Base-by-base conservation (phyloP, 768 basidiomycete genomes). In the Tulasnella sp. region DNA sequence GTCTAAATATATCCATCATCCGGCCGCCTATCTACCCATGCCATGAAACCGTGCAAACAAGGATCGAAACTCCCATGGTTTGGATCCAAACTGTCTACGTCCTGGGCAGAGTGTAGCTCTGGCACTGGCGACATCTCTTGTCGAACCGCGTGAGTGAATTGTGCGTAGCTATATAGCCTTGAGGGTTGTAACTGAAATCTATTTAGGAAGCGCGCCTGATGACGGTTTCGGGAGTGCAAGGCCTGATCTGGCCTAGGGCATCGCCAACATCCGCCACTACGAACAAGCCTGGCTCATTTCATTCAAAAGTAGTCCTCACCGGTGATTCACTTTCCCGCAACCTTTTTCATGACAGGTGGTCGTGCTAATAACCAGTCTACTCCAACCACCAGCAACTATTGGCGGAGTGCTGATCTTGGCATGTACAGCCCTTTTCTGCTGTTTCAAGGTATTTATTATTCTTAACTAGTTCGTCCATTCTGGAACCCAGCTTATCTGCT, bases 321-420 rank as follows among this genome's bases (percentile, higher is more conserved):
- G 74, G 74, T 51, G 46, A 37, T 15, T 75, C 13, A 51, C 9
- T 48, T 51, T 23, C n/a, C 40, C 11, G 32, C 13, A 26, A 13
- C 46, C 20, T 73, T 18, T 26, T 5, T 11, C 26, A 35, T 72
- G 44, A 26, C 70, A 26, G 18, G 26, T 5, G 71, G 26, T 32
- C 23, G n/a, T n/a, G 29, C 29, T 67, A 13, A 67, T 35, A 15
- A 26, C 61, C 29, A 67, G 26, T 6, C 61, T 67, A 15, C 26
- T 35, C 61, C 13, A 26, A 67, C 70, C 23, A 29, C n/a, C 35
- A 77, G 77, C 77, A 35, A 55, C 51, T 0, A 77, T 77, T n/a
- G 77, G 77, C 4, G 77, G 77, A 35, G 46, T 77, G n/a, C 77
- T 77, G 13, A 77, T 77, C 37, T 37, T 77, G 35, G 71, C 39